Conservation (phyloP, 192 early-diverging fungal species). For the Coemansia sp. region DNA sequence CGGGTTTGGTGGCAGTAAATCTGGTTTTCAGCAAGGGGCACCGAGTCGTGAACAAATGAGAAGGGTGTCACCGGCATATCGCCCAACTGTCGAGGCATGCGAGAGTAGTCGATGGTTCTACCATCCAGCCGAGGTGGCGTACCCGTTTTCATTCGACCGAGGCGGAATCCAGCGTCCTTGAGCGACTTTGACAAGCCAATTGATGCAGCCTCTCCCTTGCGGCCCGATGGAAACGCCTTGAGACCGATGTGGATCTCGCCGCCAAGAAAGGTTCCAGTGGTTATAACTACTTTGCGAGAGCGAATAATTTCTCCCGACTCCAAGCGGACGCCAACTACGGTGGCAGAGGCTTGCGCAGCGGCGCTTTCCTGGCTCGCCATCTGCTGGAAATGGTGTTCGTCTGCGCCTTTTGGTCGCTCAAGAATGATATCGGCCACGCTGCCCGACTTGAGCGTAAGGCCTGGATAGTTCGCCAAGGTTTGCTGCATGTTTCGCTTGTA, state of each 20-base stretch:
- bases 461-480: slow-evolving; percentile 59
- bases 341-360: slow-evolving; percentile 24
- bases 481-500: slow-evolving; percentile 73
- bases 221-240: slow-evolving; percentile 64
- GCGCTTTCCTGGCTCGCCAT: slow-evolving; percentile 35
- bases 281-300: slow-evolving; percentile 69
- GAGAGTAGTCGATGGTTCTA: slow-evolving; percentile 68
- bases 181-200: slow-evolving; percentile 73
- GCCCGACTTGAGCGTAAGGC: slow-evolving; percentile 62
- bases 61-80: slow-evolving; percentile 71
- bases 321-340: slow-evolving; percentile 58
- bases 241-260: slow-evolving; percentile 80
- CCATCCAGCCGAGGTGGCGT: slow-evolving; percentile 76
- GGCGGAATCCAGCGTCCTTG: slow-evolving; percentile 65
- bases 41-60: slow-evolving; percentile 67
- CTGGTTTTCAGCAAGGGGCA: slow-evolving; percentile 65
- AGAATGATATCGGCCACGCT: slow-evolving; percentile 71
- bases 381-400: slow-evolving; percentile 7
- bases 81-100: slow-evolving; percentile 60
- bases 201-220: slow-evolving; percentile 69
- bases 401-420: slow-evolving; percentile 31
- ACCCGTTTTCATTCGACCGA: slow-evolving; percentile 81
- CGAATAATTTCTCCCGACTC: slow-evolving; percentile 64
- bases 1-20: slow-evolving; percentile 72
- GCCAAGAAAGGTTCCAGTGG: slow-evolving; percentile 76